These are phyloP conservation scores for Spongospora subterranea DNA, from an alignment of 208 protist genomes.

Conservation along the genomic window DNA sequence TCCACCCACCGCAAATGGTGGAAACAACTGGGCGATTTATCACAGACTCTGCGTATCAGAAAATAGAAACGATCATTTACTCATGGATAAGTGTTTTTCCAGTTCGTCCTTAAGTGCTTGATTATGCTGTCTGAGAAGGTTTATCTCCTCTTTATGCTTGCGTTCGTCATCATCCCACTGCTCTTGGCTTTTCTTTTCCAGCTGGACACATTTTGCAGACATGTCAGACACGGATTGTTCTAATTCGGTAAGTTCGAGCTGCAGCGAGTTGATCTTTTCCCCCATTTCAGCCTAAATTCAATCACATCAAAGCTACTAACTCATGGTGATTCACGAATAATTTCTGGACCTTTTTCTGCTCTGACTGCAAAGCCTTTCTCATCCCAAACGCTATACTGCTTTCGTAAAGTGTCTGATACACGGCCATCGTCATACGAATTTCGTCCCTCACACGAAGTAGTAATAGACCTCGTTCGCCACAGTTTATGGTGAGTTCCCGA, in stretches of 20 bases:
- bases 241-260: constrained; percentile 90
- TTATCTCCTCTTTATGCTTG: constrained; percentile 89
- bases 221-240: constrained; percentile 82
- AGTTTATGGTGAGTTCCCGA: constrained; percentile 95
- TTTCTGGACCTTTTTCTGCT: constrained; percentile 85
- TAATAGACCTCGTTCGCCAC: constrained; percentile 93
- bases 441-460: constrained; percentile 94
- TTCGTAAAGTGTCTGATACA: constrained; percentile 84
- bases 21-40: background rate
- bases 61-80: constrained; percentile 59
- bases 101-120: constrained; percentile 87
- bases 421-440: constrained; percentile 84
- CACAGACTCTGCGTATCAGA: background rate
- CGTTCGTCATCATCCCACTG: constrained; percentile 84
- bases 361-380: constrained; percentile 95
- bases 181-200: constrained; percentile 81
- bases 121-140: constrained; percentile 88
- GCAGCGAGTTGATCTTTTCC: constrained; percentile 85
- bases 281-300: constrained; percentile 84
- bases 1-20: background rate
- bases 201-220: constrained; percentile 86
- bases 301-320: constrained; percentile 57
- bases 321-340: background rate
- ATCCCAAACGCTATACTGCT: constrained; percentile 86
- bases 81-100: constrained; percentile 68